Evolutionary conservation across 345 rosid genomes (phyloP), one percentile per base, ranked within the genome.

Genomic region (Aegle marmelos): DNA sequence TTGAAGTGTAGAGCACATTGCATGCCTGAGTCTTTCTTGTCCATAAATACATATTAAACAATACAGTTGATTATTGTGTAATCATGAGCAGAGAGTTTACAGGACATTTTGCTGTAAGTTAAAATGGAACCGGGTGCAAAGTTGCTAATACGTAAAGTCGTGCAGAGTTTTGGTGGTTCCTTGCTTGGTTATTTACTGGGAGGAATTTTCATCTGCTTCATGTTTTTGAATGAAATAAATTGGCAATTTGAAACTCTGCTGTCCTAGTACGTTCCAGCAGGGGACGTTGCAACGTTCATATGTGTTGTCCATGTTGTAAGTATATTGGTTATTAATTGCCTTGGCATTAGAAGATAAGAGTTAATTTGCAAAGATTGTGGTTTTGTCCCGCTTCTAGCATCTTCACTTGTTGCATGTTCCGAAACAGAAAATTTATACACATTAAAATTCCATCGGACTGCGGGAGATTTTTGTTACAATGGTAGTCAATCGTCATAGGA

Each of bases 21-120:
- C 25, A 39, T 75, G 80, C 68, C 56, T 8, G 25, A 72, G 33
- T 67, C 36, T 67, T 66, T 50, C 36, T 73, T 66, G 76, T 67
- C 65, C 48, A 37, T 66, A 39, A 45, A 48, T 65, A 28, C 77
- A 27, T 59, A 11, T 22, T 28, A 74, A 66, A 66, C 73, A 37
- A 33, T 61, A 41, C 10, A 5, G 17, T 74, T 63, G 69, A 57
- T 48, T 45, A 27, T 68, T 73, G 70, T 70, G 9, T 62, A 33
- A 45, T 34, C 31, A 36, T 28, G 76, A 64, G 56, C 64, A 41
- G 69, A 68, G 36, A 17, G 57, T 63, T 73, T 72, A 41, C 33
- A 2, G 9, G 34, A 57, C 41, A 53, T 27, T 54, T 71, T 14
- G 27, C 19, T 62, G 41, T 7, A 74, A 41, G 27, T 39, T 67